Base-by-base conservation (phyloP, 2,329 filamentous ascomycete species). In the Aspergillus tamarii region DNA sequence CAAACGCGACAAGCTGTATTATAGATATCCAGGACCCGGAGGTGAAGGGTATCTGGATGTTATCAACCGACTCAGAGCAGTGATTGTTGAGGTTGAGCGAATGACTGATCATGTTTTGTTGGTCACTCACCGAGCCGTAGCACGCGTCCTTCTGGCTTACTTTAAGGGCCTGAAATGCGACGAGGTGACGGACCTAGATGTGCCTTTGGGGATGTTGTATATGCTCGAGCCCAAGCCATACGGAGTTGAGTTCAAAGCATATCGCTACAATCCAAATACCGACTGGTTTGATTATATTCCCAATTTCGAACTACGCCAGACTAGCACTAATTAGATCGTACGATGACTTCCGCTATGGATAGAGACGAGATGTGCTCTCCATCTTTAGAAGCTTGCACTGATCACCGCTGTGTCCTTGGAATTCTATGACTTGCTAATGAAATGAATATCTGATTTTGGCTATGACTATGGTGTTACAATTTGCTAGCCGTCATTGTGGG, bases 161-260 rank as follows among this genome's bases (percentile, higher is more conserved):
- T 99, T 99, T 80, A 93, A 95, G 83, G 94, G 96, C 64, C 84
- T 98, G 59, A 93, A 91, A 57, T 86, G 94, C 41, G 90, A 97
- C 67, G 91, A 97, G 73, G 96, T 99, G 65, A 94, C 95, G 14
- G 93, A 97, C 72, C 86, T 99, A 66, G 94, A 98, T 74, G 92
- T 97, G 53, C 95, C 95, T 0, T 83, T 99, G 56, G 95, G 95
- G 21, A 94, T 97, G 84, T 84, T 97, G 9, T 99, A 96, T 77
- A 92, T 93, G 70, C 90, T 99, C 55, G 94, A 99, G 79, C 95
- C 95, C 67, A 97, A 97, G 84, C 95, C 95, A 0, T 99, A 99
- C 70, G 95, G 95, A 16, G 94, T 97, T 63, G 94, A 97, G 65
- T 97, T 98, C 82, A 94, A 96, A 77, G 94, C 93, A 0, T 99